Evolutionary conservation across 2,329 filamentous ascomycete genomes (phyloP).

Genomic region (Epichloe amarillans): DNA sequence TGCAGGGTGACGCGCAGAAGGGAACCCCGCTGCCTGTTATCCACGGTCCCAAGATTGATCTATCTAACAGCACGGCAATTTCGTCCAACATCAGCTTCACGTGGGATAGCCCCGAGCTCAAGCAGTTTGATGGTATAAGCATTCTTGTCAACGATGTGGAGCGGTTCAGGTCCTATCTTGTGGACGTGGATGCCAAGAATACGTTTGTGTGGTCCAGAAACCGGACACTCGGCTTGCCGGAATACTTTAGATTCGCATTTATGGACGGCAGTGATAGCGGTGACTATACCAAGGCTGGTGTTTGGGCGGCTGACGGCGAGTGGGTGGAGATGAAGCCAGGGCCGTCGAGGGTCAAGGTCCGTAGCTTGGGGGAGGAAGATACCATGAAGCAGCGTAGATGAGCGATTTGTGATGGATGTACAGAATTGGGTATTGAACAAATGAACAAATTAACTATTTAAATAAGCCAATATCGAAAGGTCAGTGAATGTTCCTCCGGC

Average conservation of each 20-base stretch:
- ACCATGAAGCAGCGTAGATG: neutral
- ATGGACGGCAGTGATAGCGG: constrained; percentile 50
- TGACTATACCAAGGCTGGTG: constrained; percentile 66
- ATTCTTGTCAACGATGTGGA: constrained; percentile 80
- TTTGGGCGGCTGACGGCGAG: constrained; percentile 48
- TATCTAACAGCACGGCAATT: constrained; percentile 21
- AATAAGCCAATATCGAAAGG: too few relatives aligned
- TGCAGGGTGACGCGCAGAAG: constrained; percentile 55
- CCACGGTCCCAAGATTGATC: constrained; percentile 31
- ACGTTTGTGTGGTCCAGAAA: constrained; percentile 48
- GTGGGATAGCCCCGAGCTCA: constrained; percentile 32
- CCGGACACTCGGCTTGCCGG: constrained; percentile 32
- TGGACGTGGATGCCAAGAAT: constrained; percentile 30
- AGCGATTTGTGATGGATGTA: neutral
- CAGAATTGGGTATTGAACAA: too few relatives aligned
- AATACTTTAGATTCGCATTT: constrained; percentile 70
- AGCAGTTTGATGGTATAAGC: constrained; percentile 59
- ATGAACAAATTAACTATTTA: too few relatives aligned
- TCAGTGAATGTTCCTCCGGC: too few relatives aligned
- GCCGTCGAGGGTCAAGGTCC: constrained; percentile 32
- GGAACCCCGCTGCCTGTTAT: constrained; percentile 48
- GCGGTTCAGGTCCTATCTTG: constrained; percentile 59
- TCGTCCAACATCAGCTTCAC: constrained; percentile 53
- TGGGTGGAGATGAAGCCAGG: constrained; percentile 56
- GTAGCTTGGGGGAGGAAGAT: constrained; percentile 11